These are phyloP conservation scores for Globisporangium cystogenes DNA, from an alignment of 352 stramenopile species.

Conservation along the genomic window DNA sequence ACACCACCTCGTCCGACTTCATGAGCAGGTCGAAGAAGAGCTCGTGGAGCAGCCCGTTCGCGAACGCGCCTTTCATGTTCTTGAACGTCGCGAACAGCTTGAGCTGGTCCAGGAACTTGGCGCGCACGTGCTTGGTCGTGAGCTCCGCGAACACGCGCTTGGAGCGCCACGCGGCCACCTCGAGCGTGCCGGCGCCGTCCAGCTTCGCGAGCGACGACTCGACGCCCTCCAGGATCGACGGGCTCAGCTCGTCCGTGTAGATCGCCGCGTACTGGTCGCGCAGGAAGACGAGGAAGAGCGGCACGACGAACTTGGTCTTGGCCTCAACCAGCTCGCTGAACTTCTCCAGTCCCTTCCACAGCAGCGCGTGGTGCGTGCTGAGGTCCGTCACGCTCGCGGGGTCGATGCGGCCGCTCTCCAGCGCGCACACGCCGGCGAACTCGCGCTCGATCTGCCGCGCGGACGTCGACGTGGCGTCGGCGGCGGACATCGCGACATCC, in stretches of 20 bases:
- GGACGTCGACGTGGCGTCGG: neutral
- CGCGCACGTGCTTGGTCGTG: conserved; percentile 70
- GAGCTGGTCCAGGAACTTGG: conserved; percentile 79
- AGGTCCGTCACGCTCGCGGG: conserved; percentile 50
- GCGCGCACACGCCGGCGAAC: conserved; percentile 44
- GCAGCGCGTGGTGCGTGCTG: conserved; percentile 64
- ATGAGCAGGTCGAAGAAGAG: conserved; percentile 88
- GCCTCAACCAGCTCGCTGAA: conserved; percentile 69
- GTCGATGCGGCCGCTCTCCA: conserved; percentile 47
- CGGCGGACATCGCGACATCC: neutral
- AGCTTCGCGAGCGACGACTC: conserved; percentile 45
- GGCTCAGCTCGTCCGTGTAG: conserved; percentile 70
- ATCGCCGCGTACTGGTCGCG: conserved; percentile 75
- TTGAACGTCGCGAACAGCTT: conserved; percentile 78
- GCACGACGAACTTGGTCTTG: conserved; percentile 85
- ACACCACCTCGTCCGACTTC: conserved; percentile 85
- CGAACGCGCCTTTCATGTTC: conserved; percentile 86
- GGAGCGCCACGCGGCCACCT: conserved; percentile 18
- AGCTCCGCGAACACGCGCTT: conserved; percentile 30
- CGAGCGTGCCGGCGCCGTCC: conserved; percentile 16
- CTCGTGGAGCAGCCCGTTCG: conserved; percentile 65
- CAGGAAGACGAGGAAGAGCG: conserved; percentile 79
- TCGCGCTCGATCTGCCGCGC: conserved; percentile 37
- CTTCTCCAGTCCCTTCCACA: conserved; percentile 78
- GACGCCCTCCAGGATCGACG: conserved; percentile 30